phyloP scores from a whole-genome alignment of 495 filamentous ascomycete species.

The Pseudevernia furfuracea region DNA sequence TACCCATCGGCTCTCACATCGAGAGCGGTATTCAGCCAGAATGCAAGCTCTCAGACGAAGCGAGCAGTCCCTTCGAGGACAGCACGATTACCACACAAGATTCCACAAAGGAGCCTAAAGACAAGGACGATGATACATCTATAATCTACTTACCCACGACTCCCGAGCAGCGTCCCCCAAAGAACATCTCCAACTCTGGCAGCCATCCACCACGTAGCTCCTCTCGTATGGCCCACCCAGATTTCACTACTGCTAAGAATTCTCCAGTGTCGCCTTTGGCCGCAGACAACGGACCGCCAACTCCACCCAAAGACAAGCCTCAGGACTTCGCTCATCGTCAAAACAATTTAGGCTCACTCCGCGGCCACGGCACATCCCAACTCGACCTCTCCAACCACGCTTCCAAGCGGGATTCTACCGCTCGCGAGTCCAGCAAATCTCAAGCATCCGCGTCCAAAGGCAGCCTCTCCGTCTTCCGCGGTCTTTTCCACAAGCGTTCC shows the following conservation, averaged over 20 bases:
- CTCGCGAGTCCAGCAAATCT: slow-evolving; percentile 22
- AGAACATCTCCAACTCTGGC: background rate
- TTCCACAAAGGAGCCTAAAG: background rate
- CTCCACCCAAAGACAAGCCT: slow-evolving; percentile 12
- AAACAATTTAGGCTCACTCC: slow-evolving; percentile 18
- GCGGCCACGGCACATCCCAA: slow-evolving; percentile 19
- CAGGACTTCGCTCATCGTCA: slow-evolving; percentile 20
- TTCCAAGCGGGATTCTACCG: slow-evolving; percentile 16
- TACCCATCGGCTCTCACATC: background rate
- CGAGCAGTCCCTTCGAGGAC: background rate
- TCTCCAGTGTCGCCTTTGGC: background rate
- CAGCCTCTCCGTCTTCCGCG: slow-evolving; percentile 21
- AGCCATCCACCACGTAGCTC: slow-evolving; percentile 17
- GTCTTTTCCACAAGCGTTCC: slow-evolving; percentile 25
- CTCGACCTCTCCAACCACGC: slow-evolving; percentile 8
- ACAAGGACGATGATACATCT: background rate
- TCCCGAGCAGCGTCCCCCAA: background rate
- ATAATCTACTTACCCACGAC: slow-evolving; percentile 1
- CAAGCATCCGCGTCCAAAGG: slow-evolving; percentile 21
- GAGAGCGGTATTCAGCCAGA: background rate
- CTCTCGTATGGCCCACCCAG: slow-evolving; percentile 8
- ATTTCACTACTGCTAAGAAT: slow-evolving; percentile 5
- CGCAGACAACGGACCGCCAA: slow-evolving; percentile 1
- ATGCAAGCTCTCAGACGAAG: background rate
- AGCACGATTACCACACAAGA: background rate